phyloP scores from a whole-genome alignment of 805 yeast genomes.

The Candida quercuum region DNA sequence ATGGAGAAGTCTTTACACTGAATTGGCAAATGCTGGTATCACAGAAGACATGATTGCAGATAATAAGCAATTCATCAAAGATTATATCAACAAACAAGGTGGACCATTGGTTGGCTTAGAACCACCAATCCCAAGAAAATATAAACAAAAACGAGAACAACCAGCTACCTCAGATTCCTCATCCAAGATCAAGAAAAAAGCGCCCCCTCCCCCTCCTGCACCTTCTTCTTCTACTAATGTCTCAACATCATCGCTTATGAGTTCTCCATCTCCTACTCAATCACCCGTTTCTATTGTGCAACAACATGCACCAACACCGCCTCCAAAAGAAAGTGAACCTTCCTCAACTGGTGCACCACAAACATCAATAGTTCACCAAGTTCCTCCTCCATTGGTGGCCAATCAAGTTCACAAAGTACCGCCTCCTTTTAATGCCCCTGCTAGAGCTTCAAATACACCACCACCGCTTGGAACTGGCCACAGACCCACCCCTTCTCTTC shows the following conservation, averaged over 20 bases:
- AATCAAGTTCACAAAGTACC: constrained; percentile 17
- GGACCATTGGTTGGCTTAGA: constrained; percentile 79
- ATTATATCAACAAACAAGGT: constrained; percentile 67
- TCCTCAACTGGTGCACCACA: constrained; percentile 14
- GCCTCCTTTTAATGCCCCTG: constrained; percentile 18
- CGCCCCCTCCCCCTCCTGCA: constrained; percentile 42
- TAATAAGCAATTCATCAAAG: constrained; percentile 75
- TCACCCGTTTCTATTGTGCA: not conserved
- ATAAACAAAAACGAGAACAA: constrained; percentile 31
- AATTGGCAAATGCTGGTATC: constrained; percentile 73
- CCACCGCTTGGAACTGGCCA: constrained; percentile 9
- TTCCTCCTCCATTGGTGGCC: constrained; percentile 23
- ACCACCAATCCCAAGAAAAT: constrained; percentile 74
- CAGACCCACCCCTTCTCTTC: constrained; percentile 5
- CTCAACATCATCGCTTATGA: constrained; percentile 12
- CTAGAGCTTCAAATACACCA: constrained; percentile 20
- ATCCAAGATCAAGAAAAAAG: constrained; percentile 28
- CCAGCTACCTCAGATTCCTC: constrained; percentile 34
- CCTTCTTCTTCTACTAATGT: constrained; percentile 1
- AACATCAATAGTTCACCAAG: constrained; percentile 12
- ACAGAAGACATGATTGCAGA: constrained; percentile 87
- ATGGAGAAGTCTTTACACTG: constrained; percentile 72
- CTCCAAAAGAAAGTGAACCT: constrained; percentile 2
- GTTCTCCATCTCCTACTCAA: constrained; percentile 11
- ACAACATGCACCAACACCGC: constrained; percentile 3